Base-by-base conservation (phyloP, 805 yeast genomes). In the Metschnikowia drakensbergensis region DNA sequence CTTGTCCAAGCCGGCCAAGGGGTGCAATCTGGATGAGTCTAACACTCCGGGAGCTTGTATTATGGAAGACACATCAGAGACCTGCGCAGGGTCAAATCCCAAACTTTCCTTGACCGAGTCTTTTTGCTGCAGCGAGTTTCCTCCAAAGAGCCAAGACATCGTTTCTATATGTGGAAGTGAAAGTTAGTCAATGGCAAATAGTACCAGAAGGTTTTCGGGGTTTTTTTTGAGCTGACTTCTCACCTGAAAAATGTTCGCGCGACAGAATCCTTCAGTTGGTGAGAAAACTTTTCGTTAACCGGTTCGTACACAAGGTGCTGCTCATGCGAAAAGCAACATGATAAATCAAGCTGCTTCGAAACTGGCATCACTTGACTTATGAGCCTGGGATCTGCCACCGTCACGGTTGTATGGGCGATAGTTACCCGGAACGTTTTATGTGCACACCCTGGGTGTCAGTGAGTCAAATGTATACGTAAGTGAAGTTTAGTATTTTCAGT, bases 1-100 rank as follows among this genome's bases (percentile, higher is more conserved):
- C 61, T 84, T 83, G 58, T 88, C 96, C 54, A 91, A 76, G 11
- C 96, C 96, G 1, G 97, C 97, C 64, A 92, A 75, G 29, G 97
- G 97, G 65, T 91, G 97, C 63, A 91, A 76, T 67, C 77, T 78
- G 45, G 84, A 68, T 29, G 91, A 75, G 61, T 88, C 95, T 51
- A 86, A 75, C 6, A 76, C 76, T 39, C 81, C 80, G 23, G 84
- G 84, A 8, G 80, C 71, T 50, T 80, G 74, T 59, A 87, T 72
- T 56, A 85, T 78, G 51, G 75, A 72, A 33, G 85, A 75, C 17
- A 86, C 85, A 61, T 82, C 87, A 23, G 81, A 61, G 36, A 83
- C 82, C 53, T 81, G 75, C 37, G 76, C 64, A 26, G 89, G 84
- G 63, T 85, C 89, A 62, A 84, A 83, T 23, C 88, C 87, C 49